Evolutionary conservation across 305 asterid genomes (phyloP), one percentile per base, ranked within the genome.

Genomic region (Fraxinus angustifolia): DNA sequence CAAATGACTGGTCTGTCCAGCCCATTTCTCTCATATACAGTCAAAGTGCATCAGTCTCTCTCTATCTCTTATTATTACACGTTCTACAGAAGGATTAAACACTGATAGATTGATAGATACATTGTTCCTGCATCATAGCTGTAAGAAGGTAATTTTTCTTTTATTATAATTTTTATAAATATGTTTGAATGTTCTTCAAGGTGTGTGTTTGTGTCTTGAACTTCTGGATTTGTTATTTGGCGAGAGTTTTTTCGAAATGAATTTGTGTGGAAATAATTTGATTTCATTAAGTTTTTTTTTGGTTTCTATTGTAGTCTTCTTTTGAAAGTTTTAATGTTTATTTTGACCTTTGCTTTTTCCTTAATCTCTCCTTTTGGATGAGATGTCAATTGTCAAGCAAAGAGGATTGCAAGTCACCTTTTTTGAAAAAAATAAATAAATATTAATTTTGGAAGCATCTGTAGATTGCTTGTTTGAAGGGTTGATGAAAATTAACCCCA

Each of bases 321-420:
- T 83, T 83, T 26, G 34, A 83, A 85, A 31, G 34, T 82, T 83
- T 84, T 82, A 81, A 82, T 75, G 78, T 84, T 88, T 86, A 82
- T 79, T 58, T 87, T 84, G 84, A 79, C 75, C 74, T 82, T 79
- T 78, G 84, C 86, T 85, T 87, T 87, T 87, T 81, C 82, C 82
- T 68, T 77, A 78, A 83, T 86, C 83, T 88, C 82, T 78, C 73
- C 86, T 87, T 65, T 83, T 84, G 87, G 87, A 81, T 88, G 91
- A 86, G 85, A 85, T 86, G 91, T 86, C 90, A 83, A 84, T 86
- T 87, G 88, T 68, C 81, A 79, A 84, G 86, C 85, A 90, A 89
- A 90, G 88, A 84, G 87, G 90, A 89, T 90, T 88, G 87, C 92
- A 75, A 88, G 86, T 82, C 76, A 36, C 56, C 2, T 71, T 17